Evolutionary conservation across 2,329 filamentous ascomycete genomes (phyloP).

Genomic region (Cladophialophora bantiana): DNA sequence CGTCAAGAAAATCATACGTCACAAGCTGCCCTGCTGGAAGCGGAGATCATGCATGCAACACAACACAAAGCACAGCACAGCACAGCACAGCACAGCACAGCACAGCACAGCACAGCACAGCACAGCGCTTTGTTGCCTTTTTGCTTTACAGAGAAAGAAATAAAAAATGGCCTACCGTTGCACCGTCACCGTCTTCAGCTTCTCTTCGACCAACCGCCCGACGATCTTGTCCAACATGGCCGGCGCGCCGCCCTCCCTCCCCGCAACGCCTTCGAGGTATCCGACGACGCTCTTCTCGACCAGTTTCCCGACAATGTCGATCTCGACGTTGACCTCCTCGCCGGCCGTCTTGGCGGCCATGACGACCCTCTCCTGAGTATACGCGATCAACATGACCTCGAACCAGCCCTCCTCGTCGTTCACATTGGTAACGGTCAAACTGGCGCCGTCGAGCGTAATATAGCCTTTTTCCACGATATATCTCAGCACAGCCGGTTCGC

Average conservation of each 20-base stretch:
- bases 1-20: too few species aligned
- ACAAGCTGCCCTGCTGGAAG: too few species aligned
- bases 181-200: constrained; percentile 53
- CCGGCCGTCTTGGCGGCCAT: constrained; percentile 78
- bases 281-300: constrained; percentile 81
- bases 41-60: too few species aligned
- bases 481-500: constrained; percentile 65
- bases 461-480: constrained; percentile 98
- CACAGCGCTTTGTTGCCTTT: too few species aligned
- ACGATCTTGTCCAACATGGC: constrained; percentile 75
- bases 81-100: too few species aligned
- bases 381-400: constrained; percentile 97
- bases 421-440: constrained; percentile 88
- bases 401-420: constrained; percentile 80
- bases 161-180: background rate
- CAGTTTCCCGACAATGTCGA: constrained; percentile 78
- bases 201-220: constrained; percentile 75
- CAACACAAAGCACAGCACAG: too few species aligned
- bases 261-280: constrained; percentile 64
- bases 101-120: too few species aligned
- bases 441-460: constrained; percentile 91
- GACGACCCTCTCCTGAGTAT: constrained; percentile 92
- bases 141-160: too few species aligned
- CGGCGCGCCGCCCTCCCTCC: constrained; percentile 47
- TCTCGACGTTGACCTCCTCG: constrained; percentile 88